Base-by-base conservation (phyloP, 2,329 filamentous ascomycete genomes). In the Lasiodiplodia sp. region DNA sequence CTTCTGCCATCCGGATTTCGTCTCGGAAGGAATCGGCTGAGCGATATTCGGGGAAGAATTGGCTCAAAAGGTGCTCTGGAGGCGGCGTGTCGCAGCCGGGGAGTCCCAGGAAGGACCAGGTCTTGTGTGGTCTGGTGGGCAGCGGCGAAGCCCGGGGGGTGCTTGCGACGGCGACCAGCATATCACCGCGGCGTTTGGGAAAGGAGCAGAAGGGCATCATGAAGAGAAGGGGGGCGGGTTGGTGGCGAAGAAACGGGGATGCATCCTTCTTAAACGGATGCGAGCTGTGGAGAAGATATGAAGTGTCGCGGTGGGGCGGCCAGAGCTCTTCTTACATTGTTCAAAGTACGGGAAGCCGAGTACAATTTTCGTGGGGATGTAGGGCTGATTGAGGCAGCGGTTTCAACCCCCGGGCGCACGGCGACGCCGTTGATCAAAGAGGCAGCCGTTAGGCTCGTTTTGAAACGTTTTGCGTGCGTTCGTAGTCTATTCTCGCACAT, bases 131-230 rank as follows among this genome's bases (percentile, higher is more conserved):
- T 47, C 57, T 44, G 14, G 21, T 47, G 16, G 57, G 57, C 21
- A 25, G 18, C 2, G 57, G 57, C 12, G 57, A 44, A 12, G 57
- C 57, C 10, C 37, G 38, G 21, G 57, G 57, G 6, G 57, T 25
- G 57, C n/a, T 60, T 38, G 34, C 40, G 38, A 60, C 38, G 57
- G 57, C 37, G 57, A 60, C 57, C 37, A 60, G 25, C 57, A 60
- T 60, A 23, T 47, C 37, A 38, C 55, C 55, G 8, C 55, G 55
- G n/a, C 55, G 55, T 25, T 23, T 57, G 8, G 55, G 55, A n/a
- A 57, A 57, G 34, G 55, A 11, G n/a, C 31, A 34, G 55, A 57
- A 57, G 4, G 55, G 55, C 55, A 57, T 57, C 10, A 40, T 31
- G 23, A 16, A 12, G n/a, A 21, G 25, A 44, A 44, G n/a, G 56